A percentile compares a stretch with the other conserved stretches of the same genome.
phyloP scores from a whole-genome alignment of 164 flowering plant genomes.

The Aristolochia contorta region DNA sequence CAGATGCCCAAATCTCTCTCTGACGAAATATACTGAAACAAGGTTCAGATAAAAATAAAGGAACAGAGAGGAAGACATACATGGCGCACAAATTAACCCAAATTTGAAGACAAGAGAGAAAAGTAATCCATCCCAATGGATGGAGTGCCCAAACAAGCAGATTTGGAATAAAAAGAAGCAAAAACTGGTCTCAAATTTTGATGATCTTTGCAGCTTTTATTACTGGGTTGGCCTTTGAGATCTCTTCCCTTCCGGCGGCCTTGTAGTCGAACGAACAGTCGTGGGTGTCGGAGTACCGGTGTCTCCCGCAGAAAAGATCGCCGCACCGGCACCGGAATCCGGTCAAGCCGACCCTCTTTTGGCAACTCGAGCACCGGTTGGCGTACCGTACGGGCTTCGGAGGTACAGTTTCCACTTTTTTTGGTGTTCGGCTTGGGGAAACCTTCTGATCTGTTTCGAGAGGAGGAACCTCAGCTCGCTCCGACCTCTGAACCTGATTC shows the following conservation, averaged over 20 bases:
- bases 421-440: background rate
- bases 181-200: constrained; percentile 23
- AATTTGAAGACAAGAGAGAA: background rate
- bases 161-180: background rate
- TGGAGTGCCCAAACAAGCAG: background rate
- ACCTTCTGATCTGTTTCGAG: background rate
- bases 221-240: constrained; percentile 59
- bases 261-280: constrained; percentile 56
- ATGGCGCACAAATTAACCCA: too few relatives aligned
- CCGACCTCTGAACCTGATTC: constrained; percentile 1
- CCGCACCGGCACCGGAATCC: constrained; percentile 68
- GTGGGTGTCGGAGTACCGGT: constrained; percentile 57
- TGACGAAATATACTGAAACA: background rate
- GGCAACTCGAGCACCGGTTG: constrained; percentile 52
- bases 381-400: constrained; percentile 4
- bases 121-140: background rate
- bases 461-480: constrained; percentile 1
- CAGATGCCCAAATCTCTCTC: background rate
- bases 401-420: background rate
- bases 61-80: too few relatives aligned
- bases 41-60: background rate
- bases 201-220: constrained; percentile 66
- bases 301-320: constrained; percentile 49
- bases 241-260: constrained; percentile 53
- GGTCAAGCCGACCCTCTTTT: constrained; percentile 56